Evolutionary conservation across 225 moss, liverwort and hornwort species (phyloP), one percentile per base, ranked within the genome.

Genomic region (Neckera pumila): DNA sequence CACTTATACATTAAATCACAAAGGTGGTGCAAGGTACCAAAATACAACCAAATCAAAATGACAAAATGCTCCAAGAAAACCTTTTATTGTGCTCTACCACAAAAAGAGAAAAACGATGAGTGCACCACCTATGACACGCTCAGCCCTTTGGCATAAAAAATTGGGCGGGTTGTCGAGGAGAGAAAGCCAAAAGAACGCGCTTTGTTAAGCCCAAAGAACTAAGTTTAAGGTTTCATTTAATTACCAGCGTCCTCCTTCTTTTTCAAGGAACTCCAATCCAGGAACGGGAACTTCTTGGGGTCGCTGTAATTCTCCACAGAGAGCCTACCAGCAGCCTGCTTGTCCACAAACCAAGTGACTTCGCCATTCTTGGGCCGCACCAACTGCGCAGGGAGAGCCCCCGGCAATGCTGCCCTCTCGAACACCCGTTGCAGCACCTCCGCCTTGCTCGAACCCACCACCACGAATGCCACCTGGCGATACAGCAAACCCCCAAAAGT

Each of bases 201-300:
- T 20, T 59, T 16, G 7, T 16, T 34, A 5, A 33, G 59, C 76
- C 8, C 8, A 34, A 76, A 53, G 76, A 76, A 53, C 53, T 57
- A 17, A 43, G 67, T n/a, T 54, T 34, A 67, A 20, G 83, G 23
- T 27, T 54, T 47, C 19, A 25, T 59, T 90, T 61, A 72, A 59
- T 56, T 84, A 71, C 80, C 69, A 51, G 84, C 11, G 7, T 78
- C 61, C 51, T 87, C 61, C n/a, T 81, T 60, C 26, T 19, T 75
- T 84, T 94, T 93, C 87, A 88, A 80, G 51, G 94, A 91, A 84
- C 90, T 92, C 94, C 94, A 95, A 88, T 95, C 93, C 21, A 93
- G 27, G n/a, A 58, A 92, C 36, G 95, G 95, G 76, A 91, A 95
- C 87, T 92, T 92, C 89, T 93, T 95, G 7, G 95, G 95, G 72